Evolutionary conservation across 129 eudicot species (phyloP), one percentile per base, ranked within the genome.

Genomic region (Helichrysum umbraculigerum): DNA sequence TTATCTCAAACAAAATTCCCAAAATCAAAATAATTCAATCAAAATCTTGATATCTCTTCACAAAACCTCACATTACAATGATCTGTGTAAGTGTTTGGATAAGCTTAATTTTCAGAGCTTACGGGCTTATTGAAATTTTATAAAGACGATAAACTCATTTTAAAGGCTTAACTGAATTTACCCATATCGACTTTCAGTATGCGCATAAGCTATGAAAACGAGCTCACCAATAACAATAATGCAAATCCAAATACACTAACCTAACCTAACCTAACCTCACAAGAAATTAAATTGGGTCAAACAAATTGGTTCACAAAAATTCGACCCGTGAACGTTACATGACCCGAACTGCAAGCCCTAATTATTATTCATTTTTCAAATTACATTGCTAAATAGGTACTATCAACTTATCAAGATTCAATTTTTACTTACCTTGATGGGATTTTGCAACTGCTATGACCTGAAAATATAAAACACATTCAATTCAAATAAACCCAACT

Each of bases 381-480:
- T 14, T 14, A 0, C 54, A 47, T 47, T 47, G 17, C 54, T 47
- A 47, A 47, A 47, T 3, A 47, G 17, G 28, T 25, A 25, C 28
- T 25, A 25, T 1, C n/a, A n/a, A n/a, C n/a, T n/a, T 47, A 47
- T 47, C 54, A 47, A 14, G 17, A 47, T 47, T 47, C 54, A 14
- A 3, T 47, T 14, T 47, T 29, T 66, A 35, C 75, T 1, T 88
- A 90, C 98, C 98, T 93, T 79, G 98, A 88, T 35, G 95, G 86
- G 66, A 90, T 85, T 78, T 87, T 93, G 87, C 98, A 93, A 57
- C 71, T 81, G 35, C 74, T 81, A 79, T 85, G 86, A 82, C 98
- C 98, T 93, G 90, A 67, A 81, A 77, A 70, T 28, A 64, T 47
- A 64, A 11, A 64, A 63, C 12, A 2, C 7, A 17, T 7, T 41